Evolutionary conservation across 495 filamentous ascomycete genomes (phyloP).

Genomic region (Penicillium parvum): DNA sequence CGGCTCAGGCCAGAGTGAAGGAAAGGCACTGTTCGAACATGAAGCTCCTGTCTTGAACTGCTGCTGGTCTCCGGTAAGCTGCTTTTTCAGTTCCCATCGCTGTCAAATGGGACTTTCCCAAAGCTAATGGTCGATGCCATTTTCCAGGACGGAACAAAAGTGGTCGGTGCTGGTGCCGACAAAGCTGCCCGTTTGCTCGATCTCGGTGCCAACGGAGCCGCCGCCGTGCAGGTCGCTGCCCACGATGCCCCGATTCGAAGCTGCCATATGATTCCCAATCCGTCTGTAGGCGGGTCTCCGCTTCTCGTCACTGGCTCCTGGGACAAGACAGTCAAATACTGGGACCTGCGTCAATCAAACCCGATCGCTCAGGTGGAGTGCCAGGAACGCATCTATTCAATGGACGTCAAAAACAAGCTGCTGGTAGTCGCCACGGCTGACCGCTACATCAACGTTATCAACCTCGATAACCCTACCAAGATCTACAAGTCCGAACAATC

Average conservation of each 20-base stretch:
- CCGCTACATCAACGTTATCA: conserved; percentile 81
- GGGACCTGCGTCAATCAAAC: conserved; percentile 70
- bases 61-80: conserved; percentile 76
- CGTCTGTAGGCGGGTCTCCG: conserved; percentile 47
- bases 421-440: conserved; percentile 84
- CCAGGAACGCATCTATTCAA: conserved; percentile 79
- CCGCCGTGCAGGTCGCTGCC: conserved; percentile 60
- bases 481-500: conserved; percentile 81
- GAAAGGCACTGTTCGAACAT: conserved; percentile 73
- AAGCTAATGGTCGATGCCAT: too few relatives aligned
- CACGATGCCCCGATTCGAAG: conserved; percentile 78
- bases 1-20: conserved; percentile 61
- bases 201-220: conserved; percentile 51
- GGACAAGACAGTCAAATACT: conserved; percentile 96
- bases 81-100: background rate
- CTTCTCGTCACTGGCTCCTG: conserved; percentile 85
- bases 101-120: too few relatives aligned
- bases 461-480: conserved; percentile 69
- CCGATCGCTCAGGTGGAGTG: conserved; percentile 62
- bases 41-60: conserved; percentile 73
- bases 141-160: conserved; percentile 67
- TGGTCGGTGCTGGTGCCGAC: conserved; percentile 80
- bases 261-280: conserved; percentile 66
- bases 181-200: conserved; percentile 79
- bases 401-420: conserved; percentile 75